phyloP scores from a whole-genome alignment of 768 basidiomycete species.

The Xerocomus potaroensis region DNA sequence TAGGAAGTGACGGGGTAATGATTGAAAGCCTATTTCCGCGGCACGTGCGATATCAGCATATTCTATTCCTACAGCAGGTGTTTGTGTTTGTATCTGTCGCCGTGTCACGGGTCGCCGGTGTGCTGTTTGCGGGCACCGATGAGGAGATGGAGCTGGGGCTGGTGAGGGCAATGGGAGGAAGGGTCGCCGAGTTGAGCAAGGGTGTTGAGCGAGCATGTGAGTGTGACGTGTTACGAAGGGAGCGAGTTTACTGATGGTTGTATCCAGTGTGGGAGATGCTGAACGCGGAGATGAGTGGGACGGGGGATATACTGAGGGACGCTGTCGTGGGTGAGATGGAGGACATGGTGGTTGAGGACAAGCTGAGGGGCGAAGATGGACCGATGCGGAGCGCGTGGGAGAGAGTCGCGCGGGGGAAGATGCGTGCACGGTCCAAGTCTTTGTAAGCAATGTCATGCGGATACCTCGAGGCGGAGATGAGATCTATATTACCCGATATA shows the following conservation, averaged over 20 bases:
- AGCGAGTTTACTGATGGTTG: slow-evolving; percentile 1
- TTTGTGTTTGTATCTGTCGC: slow-evolving; percentile 75
- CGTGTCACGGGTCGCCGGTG: slow-evolving; percentile 64
- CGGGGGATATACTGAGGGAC: slow-evolving; percentile 31
- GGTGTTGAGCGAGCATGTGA: slow-evolving; percentile 55
- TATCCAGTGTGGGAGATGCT: slow-evolving; percentile 52
- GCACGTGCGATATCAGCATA: slow-evolving; percentile 71
- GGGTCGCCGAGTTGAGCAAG: slow-evolving; percentile 38
- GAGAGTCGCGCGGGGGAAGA: slow-evolving; percentile 30
- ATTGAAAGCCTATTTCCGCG: slow-evolving; percentile 50
- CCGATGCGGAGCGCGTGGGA: slow-evolving; percentile 57
- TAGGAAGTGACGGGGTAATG: slow-evolving; percentile 21
- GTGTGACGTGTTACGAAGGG: slow-evolving; percentile 3
- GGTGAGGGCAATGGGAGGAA: slow-evolving; percentile 39
- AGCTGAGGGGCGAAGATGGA: slow-evolving; percentile 53
- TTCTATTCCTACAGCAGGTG: slow-evolving; percentile 70
- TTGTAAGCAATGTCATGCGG: slow-evolving; percentile 20
- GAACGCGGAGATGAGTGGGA: slow-evolving; percentile 46
- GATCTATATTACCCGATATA: slow-evolving; percentile 18
- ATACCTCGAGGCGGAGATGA: slow-evolving; percentile 6
- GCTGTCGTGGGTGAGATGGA: slow-evolving; percentile 58
- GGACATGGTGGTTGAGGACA: slow-evolving; percentile 59
- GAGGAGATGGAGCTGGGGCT: slow-evolving; percentile 19
- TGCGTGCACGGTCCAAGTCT: slow-evolving; percentile 27
- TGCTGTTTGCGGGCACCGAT: slow-evolving; percentile 46